Evolutionary conservation across 306 rosid species (phyloP), one percentile per base, ranked within the genome.

Genomic region (Fragaria ananassa): DNA sequence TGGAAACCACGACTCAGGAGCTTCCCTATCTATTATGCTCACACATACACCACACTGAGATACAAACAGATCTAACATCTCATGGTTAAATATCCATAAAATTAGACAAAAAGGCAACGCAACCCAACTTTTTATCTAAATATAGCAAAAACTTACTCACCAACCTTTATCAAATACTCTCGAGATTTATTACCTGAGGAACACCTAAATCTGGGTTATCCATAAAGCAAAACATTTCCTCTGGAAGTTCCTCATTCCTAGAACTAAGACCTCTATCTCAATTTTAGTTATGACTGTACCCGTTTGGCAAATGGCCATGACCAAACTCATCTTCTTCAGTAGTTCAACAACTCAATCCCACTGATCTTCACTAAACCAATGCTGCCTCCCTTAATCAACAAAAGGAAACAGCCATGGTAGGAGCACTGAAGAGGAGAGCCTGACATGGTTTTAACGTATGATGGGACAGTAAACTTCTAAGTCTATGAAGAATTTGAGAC

Each of bases 401-500:
- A 71, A 34, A 71, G 34, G 12, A 23, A 60, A 60, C 61, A 8
- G 61, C 29, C 29, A n/a, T 21, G 62, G 41, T 71, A 51, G 53
- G 54, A 51, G 35, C 23, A 34, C n/a, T 31, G 19, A 42, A 72
- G 41, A 37, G 2, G 8, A 13, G 39, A 17, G 42, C 42, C 42
- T 39, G 8, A 39, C 23, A 70, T 4, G 25, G 66, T 72, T 34
- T 17, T 9, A 15, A 17, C n/a, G 31, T 51, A 34, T 49, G 35
- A 47, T 53, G 66, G 72, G 56, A 44, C 47, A 44, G 19, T 35
- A 60, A 70, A 49, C 18, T 76, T 65, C 45, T 1, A 63, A 18
- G 68, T 72, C 47, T 49, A 13, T n/a, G 72, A 62, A 6, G 65
- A 42, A 35, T 47, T 51, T 62, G 44, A 31, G 68, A 80, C 51